Base-by-base conservation (phyloP, 805 yeast species). In the Zygosaccharomyces bailii region DNA sequence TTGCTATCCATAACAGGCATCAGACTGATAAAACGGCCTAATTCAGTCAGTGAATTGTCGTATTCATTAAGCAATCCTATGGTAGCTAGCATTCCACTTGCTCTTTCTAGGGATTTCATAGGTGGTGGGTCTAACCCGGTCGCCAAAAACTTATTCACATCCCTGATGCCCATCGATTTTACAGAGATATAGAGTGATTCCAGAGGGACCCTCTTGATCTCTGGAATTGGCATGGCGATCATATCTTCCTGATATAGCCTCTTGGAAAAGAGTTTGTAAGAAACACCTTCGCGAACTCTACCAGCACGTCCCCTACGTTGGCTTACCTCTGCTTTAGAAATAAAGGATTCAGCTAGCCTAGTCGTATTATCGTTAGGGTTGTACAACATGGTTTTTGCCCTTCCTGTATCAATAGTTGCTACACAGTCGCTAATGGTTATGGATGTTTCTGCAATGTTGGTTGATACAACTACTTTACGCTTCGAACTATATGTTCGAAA, bases 241-340 rank as follows among this genome's bases (percentile, higher is more conserved):
- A 89, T 84, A 17, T 64, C 60, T 1, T 63, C 61, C 4, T 71
- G 69, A 55, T 79, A 79, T 0, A 86, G 75, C 2, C 76, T 76
- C 42, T 69, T 67, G 1, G 96, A 83, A 64, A 78, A 91, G 37
- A 91, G 59, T 59, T 86, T 89, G 65, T 80, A 91, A 50, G 97
- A 89, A 10, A 71, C 69, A 45, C 99, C 99, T 19, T 72, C 72
- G 27, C 82, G 77, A 9, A 91, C 88, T 76, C 99, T 90, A 51
- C 99, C 99, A n/a, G 97, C 91, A 71, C 99, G 85, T 62, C 99
- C 99, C 63, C 96, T 74, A 68, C 99, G 77, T 65, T 91, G 99
- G 17, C 80, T 76, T 17, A 82, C 82, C 57, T 95, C 96, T 0
- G 98, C 97, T 50, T 77, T 78, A 0, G 98, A 90, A 17, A 88